Conservation (phyloP, 106 monocot genomes). For the Platanthera zijinensis region DNA sequence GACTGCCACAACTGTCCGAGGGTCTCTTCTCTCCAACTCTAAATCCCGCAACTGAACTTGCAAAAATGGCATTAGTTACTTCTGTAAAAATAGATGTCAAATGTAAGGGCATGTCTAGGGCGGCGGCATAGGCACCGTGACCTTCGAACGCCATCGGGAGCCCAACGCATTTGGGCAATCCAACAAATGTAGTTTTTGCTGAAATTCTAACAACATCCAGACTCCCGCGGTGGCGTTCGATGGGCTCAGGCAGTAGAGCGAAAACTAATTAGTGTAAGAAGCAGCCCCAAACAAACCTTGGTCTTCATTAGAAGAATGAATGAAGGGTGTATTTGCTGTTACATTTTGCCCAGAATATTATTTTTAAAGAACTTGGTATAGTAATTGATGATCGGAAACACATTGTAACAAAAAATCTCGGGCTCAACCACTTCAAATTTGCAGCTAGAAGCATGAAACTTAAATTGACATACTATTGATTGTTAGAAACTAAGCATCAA, state of each 20-base stretch:
- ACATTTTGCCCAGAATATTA: not conserved
- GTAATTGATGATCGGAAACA: not conserved
- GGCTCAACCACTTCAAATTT: not conserved
- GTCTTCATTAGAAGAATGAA: not conserved
- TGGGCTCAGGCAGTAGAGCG: no score
- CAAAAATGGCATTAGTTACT: not conserved
- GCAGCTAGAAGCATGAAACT: not conserved
- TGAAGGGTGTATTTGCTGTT: not conserved
- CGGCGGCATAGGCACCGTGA: not conserved
- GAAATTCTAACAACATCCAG: no score
- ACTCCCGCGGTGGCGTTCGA: no score
- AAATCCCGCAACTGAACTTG: slow-evolving; percentile 45
- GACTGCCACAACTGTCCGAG: slow-evolving; percentile 61
- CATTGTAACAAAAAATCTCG: not conserved
- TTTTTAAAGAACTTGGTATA: not conserved
- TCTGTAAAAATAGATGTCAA: not conserved
- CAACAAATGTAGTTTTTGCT: no score
- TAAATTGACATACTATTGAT: not conserved
- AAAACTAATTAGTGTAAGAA: no score
- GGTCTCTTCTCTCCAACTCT: slow-evolving; percentile 50
- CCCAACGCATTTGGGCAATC: no score
- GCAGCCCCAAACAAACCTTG: not conserved
- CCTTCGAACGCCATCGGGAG: not conserved
- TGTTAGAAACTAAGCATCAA: no score
- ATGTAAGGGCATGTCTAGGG: no score